These are phyloP conservation scores for Colletotrichum sp. DNA, from an alignment of 2,329 filamentous ascomycete species.

Conservation along the genomic window DNA sequence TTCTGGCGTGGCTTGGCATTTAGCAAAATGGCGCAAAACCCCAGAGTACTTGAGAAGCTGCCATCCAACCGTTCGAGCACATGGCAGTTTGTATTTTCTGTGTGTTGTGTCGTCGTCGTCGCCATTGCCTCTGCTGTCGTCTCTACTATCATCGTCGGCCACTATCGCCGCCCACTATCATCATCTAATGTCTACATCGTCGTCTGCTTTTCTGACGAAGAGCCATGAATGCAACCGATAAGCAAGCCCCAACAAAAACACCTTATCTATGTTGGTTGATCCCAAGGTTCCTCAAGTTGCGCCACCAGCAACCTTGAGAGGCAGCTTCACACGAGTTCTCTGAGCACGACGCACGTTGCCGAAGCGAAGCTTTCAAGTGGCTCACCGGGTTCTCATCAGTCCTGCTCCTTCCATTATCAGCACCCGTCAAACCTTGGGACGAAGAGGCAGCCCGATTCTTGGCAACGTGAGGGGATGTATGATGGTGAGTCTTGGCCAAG, in stretches of 20 bases:
- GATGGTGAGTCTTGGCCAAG: background rate
- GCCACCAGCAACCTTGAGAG: background rate
- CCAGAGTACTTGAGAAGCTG: background rate
- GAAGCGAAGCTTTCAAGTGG: background rate
- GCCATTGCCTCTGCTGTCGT: background rate
- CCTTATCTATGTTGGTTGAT: background rate
- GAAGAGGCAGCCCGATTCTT: background rate
- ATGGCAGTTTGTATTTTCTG: background rate
- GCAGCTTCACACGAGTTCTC: background rate
- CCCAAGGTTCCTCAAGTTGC: background rate
- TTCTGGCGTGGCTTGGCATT: background rate
- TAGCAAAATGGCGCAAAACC: background rate
- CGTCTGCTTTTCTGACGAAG: background rate
- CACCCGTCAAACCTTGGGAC: fast-evolving
- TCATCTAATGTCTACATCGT: background rate
- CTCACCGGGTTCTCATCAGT: fast-evolving
- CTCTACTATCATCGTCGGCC: background rate
- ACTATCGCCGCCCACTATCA: background rate
- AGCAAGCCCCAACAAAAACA: background rate
- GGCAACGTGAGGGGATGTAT: background rate
- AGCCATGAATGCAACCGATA: background rate
- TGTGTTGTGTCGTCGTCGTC: background rate
- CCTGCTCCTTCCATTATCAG: background rate
- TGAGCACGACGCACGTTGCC: background rate
- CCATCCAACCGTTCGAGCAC: slow-evolving; percentile 1